Evolutionary conservation across 495 filamentous ascomycete genomes (phyloP).

Genomic region (Glonium stellatum): DNA sequence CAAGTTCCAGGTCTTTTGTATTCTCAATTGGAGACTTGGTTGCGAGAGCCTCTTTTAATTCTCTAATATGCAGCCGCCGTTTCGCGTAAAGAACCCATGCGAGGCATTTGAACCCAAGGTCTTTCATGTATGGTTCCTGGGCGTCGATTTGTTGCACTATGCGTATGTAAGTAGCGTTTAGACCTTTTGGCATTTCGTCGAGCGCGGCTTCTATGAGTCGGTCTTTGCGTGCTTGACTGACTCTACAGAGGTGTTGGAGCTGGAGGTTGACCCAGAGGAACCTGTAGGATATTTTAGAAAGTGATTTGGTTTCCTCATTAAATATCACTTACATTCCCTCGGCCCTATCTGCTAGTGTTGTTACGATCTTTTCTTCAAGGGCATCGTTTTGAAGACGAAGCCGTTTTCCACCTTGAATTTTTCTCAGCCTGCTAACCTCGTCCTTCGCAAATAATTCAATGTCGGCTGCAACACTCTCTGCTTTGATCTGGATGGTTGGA

Average conservation of each 20-base stretch:
- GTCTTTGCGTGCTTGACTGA: neutral
- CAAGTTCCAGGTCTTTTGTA: neutral
- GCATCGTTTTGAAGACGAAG: constrained; percentile 1
- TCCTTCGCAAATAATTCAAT: too few relatives aligned
- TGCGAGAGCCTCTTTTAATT: neutral
- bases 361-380: constrained; percentile 6
- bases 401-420: constrained; percentile 1
- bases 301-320: neutral
- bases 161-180: neutral
- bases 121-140: neutral
- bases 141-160: neutral
- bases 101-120: neutral
- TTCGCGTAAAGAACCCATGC: neutral
- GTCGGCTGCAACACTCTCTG: constrained; percentile 11
- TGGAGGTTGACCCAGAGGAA: constrained; percentile 3
- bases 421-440: neutral
- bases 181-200: neutral
- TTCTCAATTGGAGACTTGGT: neutral
- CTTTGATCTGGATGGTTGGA: constrained; percentile 10
- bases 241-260: neutral
- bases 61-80: neutral
- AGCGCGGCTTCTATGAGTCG: neutral
- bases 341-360: constrained; percentile 2
- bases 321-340: constrained; percentile 14
- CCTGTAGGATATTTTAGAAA: neutral